phyloP scores from a whole-genome alignment of 306 rosid species.

The Castanea sativa region DNA sequence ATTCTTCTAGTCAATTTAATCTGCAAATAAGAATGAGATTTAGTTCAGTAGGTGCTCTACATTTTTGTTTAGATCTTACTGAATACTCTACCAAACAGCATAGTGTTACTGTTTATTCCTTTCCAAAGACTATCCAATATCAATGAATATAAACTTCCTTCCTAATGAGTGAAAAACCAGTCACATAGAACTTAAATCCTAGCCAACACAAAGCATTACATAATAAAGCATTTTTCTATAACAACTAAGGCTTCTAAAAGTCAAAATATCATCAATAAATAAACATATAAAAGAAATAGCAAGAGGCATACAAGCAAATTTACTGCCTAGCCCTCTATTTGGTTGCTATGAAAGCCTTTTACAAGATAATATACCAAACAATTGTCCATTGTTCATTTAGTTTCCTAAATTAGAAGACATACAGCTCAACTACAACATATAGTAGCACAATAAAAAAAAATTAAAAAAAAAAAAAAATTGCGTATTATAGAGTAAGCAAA shows the following conservation, averaged over 20 bases:
- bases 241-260: not conserved
- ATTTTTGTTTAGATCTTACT: conserved; percentile 14
- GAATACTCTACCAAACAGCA: not conserved
- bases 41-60: conserved; percentile 21
- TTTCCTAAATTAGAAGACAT: not conserved
- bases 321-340: not conserved
- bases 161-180: conserved; percentile 6
- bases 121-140: not conserved
- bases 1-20: conserved; percentile 19
- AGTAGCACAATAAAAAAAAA: not conserved
- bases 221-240: conserved; percentile 4
- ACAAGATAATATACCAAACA: not conserved
- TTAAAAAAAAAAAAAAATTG: not conserved
- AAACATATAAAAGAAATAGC: not conserved
- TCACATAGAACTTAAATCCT: not conserved
- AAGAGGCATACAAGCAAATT: not conserved
- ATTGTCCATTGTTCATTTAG: not conserved
- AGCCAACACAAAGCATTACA: not conserved
- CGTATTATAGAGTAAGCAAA: not conserved
- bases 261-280: not conserved
- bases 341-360: not conserved
- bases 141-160: conserved; percentile 6
- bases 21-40: conserved; percentile 46
- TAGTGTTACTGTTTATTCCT: not conserved
- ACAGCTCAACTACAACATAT: not conserved